These are phyloP conservation scores for Scheffersomyces titani DNA, from an alignment of 1,139 yeast species.

Conservation along the genomic window DNA sequence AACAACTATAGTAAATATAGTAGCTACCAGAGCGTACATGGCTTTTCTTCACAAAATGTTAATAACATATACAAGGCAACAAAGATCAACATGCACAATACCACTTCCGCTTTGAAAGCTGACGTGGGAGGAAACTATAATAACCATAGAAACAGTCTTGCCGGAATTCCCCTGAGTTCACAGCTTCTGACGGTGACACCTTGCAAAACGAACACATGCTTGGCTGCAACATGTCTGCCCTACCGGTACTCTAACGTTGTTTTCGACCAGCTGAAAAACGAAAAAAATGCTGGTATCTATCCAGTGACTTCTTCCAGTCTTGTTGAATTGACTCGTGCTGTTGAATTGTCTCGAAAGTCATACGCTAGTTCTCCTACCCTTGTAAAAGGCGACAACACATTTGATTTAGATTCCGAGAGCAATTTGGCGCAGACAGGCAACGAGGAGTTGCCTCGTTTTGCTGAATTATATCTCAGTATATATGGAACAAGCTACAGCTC, in stretches of 20 bases:
- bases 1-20: background rate
- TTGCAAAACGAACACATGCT: background rate
- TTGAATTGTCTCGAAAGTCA: background rate
- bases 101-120: background rate
- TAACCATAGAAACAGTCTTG: background rate
- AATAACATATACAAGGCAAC: background rate
- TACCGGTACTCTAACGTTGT: background rate
- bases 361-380: background rate
- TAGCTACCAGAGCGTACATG: background rate
- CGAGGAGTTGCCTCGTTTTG: background rate
- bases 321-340: background rate
- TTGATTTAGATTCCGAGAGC: background rate
- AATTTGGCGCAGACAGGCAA: background rate
- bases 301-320: background rate
- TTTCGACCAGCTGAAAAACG: background rate
- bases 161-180: background rate
- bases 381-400: background rate
- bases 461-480: background rate
- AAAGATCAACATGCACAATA: background rate
- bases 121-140: background rate
- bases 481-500: background rate
- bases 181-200: background rate
- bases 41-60: background rate
- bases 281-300: background rate
- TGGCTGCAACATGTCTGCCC: background rate